phyloP scores from a whole-genome alignment of 2,329 filamentous ascomycete genomes.

The Tolypocladium sp. region DNA sequence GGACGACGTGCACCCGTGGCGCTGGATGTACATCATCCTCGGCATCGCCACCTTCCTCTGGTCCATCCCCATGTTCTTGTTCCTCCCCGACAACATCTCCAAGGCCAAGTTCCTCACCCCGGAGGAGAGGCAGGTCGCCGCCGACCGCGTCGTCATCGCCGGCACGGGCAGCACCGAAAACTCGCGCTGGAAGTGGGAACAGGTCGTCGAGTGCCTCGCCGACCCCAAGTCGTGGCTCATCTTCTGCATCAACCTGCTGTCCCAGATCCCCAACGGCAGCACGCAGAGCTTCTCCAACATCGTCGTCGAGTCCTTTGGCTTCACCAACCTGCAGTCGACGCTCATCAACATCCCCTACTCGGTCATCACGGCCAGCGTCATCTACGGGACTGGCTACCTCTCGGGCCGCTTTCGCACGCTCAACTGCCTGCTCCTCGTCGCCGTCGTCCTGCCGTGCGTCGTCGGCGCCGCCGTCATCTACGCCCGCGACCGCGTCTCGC shows the following conservation, averaged over 20 bases:
- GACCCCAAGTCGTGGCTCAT: constrained; percentile 55
- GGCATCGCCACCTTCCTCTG: constrained; percentile 41
- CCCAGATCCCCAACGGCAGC: constrained; percentile 53
- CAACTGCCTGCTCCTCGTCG: constrained; percentile 42
- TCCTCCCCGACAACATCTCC: constrained; percentile 44
- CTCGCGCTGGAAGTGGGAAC: constrained; percentile 38
- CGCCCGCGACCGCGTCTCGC: constrained; percentile 27
- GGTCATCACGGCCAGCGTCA: constrained; percentile 36
- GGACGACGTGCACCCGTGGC: constrained; percentile 37
- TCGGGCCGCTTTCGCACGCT: constrained; percentile 40
- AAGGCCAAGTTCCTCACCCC: constrained; percentile 47
- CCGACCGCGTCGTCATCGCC: constrained; percentile 35
- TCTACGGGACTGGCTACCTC: constrained; percentile 39
- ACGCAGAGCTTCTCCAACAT: constrained; percentile 51
- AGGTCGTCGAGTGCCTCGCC: constrained; percentile 41
- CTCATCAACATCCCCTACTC: constrained; percentile 53
- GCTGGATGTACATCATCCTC: constrained; percentile 49
- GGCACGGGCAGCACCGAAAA: constrained; percentile 43
- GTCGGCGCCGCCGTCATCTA: constrained; percentile 45
- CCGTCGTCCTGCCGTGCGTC: constrained; percentile 40
- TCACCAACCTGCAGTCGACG: constrained; percentile 42
- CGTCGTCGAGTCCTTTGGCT: constrained; percentile 46
- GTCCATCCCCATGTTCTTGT: constrained; percentile 35
- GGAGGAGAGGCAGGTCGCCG: constrained; percentile 39
- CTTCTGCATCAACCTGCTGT: constrained; percentile 40